Evolutionary conservation across 345 rosid genomes (phyloP), one percentile per base, ranked within the genome.

Genomic region (Zanthoxylum bungeanum): DNA sequence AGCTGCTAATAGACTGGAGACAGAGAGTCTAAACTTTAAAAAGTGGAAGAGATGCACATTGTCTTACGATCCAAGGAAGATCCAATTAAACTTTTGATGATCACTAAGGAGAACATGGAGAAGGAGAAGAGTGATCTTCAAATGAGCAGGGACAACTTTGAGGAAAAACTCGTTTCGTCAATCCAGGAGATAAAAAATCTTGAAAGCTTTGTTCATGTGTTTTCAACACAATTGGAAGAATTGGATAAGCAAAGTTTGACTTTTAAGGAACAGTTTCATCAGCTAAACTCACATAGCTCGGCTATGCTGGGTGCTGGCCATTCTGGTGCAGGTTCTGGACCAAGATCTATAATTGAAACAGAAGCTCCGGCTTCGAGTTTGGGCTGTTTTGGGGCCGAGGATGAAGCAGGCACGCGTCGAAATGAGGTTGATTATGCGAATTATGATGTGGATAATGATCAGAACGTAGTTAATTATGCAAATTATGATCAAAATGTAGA

Each of bases 301-400:
- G 75, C 85, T 49, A 56, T 93, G 1, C 83, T 88, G 27, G 98
- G 98, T 16, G 85, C 80, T 58, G 77, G 82, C 60, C 87, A 87
- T 37, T 74, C 89, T 28, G 73, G 87, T 36, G 62, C 83, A 0
- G 85, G 86, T 25, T 88, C 91, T 50, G 90, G 91, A 22, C 80
- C 96, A 73, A 86, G 96, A 83, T 84, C 92, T 44, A 76, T 83
- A 31, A 33, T 92, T 25, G 95, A 87, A 37, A 80, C 86, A 0
- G 84, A 85, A 55, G 70, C 83, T 8, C 78, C 83, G 27, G 64
- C 73, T 2, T 37, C 83, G 16, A 44, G 36, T 51, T 64, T 78
- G 16, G 73, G 17, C 16, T 62, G 58, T 37, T 24, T 37, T 57
- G 71, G 25, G 36, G 60, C 72, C 33, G 75, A 74, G 7, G 68